Evolutionary conservation across 805 yeast species (phyloP).

Genomic region (Starmera caribaea): DNA sequence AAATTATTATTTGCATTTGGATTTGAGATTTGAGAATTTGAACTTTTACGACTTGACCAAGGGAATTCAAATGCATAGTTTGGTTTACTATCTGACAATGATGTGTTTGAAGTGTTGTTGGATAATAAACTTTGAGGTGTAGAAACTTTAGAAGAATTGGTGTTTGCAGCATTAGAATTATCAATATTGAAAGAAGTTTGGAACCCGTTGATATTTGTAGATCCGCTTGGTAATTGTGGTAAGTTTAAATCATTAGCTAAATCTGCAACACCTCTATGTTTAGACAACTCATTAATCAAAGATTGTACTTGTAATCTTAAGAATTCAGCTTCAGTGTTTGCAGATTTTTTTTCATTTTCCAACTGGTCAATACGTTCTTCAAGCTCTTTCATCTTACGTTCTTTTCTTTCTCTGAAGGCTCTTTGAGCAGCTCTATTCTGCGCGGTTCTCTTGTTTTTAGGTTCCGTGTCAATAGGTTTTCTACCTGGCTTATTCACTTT

Average conservation of each 20-base stretch:
- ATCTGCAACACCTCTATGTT: slow-evolving; percentile 35
- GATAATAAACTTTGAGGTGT: slow-evolving; percentile 1
- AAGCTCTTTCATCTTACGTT: slow-evolving; percentile 72
- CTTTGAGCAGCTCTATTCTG: slow-evolving; percentile 98
- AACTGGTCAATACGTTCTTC: slow-evolving; percentile 67
- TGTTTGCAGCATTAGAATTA: slow-evolving; percentile 2
- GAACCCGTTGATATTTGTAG: background rate
- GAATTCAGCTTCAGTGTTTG: slow-evolving; percentile 62
- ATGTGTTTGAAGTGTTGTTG: background rate
- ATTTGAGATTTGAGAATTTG: slow-evolving; percentile 5
- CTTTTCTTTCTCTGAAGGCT: slow-evolving; percentile 93
- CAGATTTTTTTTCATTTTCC: slow-evolving; percentile 63
- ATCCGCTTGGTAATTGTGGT: slow-evolving; percentile 14
- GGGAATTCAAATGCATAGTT: slow-evolving; percentile 48
- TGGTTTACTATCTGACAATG: background rate
- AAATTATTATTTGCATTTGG: background rate
- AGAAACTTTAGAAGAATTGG: slow-evolving; percentile 5
- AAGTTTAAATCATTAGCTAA: slow-evolving; percentile 16
- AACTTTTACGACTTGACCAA: slow-evolving; percentile 25
- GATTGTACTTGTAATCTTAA: slow-evolving; percentile 68
- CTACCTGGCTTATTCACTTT: slow-evolving; percentile 59
- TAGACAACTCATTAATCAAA: slow-evolving; percentile 60
- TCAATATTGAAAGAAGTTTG: background rate
- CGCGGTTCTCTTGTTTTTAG: slow-evolving; percentile 85
- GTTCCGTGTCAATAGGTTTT: slow-evolving; percentile 68